These are phyloP conservation scores for Fusarium pseudonygamai DNA, from an alignment of 2,329 filamentous ascomycete genomes.

Conservation along the genomic window DNA sequence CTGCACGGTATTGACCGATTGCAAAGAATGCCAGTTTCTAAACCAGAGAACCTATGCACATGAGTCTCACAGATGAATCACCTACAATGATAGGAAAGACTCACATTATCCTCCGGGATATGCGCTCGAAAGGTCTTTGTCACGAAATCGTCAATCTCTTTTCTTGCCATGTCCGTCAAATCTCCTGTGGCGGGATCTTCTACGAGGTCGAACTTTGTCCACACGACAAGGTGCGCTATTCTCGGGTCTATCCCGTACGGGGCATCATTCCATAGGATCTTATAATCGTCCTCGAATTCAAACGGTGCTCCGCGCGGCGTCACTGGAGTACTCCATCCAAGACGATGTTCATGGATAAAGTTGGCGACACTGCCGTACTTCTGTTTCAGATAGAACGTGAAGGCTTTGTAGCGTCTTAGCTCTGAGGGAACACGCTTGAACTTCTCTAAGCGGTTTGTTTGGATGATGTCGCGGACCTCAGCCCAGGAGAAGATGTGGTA, in stretches of 20 bases:
- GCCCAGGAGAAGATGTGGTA: constrained; percentile 75
- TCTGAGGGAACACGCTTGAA: constrained; percentile 83
- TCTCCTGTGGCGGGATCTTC: constrained; percentile 74
- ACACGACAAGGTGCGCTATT: constrained; percentile 88
- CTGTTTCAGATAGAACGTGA: constrained; percentile 69
- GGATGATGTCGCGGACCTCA: constrained; percentile 70
- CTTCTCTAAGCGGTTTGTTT: constrained; percentile 73
- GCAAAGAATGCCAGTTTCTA: constrained; percentile 84
- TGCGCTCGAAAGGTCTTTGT: constrained; percentile 68
- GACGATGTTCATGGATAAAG: constrained; percentile 76
- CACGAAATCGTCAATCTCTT: constrained; percentile 77
- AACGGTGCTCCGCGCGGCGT: constrained; percentile 52
- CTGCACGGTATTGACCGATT: constrained; percentile 87
- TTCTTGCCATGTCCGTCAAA: constrained; percentile 70
- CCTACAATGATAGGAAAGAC: constrained; percentile 31
- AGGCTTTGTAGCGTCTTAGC: constrained; percentile 80
- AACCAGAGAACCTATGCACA: constrained; percentile 55
- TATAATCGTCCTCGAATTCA: constrained; percentile 65
- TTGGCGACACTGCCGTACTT: constrained; percentile 80
- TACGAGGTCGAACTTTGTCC: constrained; percentile 87
- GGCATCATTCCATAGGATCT: constrained; percentile 90
- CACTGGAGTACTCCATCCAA: constrained; percentile 71
- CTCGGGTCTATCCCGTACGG: constrained; percentile 84
- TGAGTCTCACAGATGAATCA: neutral
- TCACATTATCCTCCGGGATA: constrained; percentile 63